Conservation (phyloP, 1,139 yeast genomes). For the Zygoascus sp. region DNA sequence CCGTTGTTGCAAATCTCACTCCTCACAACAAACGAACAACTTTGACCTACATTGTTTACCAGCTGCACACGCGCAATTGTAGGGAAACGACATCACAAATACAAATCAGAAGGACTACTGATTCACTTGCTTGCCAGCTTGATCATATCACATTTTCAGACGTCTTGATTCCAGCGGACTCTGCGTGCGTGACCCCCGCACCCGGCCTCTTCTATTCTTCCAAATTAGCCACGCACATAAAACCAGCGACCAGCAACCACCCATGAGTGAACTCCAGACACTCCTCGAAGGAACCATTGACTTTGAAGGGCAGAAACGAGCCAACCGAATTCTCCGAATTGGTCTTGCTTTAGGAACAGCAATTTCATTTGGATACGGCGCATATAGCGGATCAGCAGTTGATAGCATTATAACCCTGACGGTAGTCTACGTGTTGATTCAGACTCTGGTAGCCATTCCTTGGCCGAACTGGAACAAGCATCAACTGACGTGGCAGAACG, state of each 20-base stretch:
- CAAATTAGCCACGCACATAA: constrained; percentile 8
- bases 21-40: no score
- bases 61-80: no score
- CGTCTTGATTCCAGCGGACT: neutral
- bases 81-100: no score
- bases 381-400: constrained; percentile 41
- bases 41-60: no score
- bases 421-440: constrained; percentile 36
- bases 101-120: no score
- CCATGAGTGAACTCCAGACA: constrained; percentile 27
- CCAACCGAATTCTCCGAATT: constrained; percentile 31
- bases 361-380: constrained; percentile 46
- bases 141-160: neutral
- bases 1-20: no score
- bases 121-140: neutral
- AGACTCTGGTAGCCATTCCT: constrained; percentile 49
- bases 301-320: constrained; percentile 52
- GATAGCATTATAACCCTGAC: constrained; percentile 40
- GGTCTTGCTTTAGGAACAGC: constrained; percentile 36
- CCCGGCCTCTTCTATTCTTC: constrained; percentile 4
- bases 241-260: neutral
- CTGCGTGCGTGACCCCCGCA: neutral
- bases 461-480: constrained; percentile 50
- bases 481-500: constrained; percentile 41
- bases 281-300: constrained; percentile 56